A percentile compares a stretch with the other conserved stretches of the same genome.
These are phyloP conservation scores for Russula foetens DNA, from an alignment of 768 basidiomycete genomes.

Conservation along the genomic window DNA sequence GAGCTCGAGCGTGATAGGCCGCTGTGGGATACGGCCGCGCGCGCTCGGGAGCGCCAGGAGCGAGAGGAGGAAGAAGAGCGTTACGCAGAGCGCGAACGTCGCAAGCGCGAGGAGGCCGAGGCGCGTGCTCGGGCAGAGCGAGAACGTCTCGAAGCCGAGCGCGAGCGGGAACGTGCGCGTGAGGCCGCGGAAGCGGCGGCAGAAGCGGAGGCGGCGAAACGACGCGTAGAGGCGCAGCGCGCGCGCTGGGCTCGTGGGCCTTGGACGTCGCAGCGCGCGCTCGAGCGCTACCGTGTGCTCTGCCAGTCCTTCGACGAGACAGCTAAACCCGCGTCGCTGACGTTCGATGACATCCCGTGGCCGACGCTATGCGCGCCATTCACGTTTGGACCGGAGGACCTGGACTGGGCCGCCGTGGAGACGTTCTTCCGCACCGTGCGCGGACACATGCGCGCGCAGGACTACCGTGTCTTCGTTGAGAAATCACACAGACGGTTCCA, in stretches of 20 bases:
- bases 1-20: constrained; percentile 59
- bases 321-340: constrained; percentile 41
- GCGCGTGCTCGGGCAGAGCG: constrained; percentile 28
- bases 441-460: constrained; percentile 45
- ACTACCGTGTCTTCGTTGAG: constrained; percentile 58
- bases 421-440: constrained; percentile 54
- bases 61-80: constrained; percentile 24
- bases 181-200: neutral
- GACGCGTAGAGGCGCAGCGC: constrained; percentile 39
- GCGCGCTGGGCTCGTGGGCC: constrained; percentile 47
- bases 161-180: constrained; percentile 24
- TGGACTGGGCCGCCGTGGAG: constrained; percentile 66
- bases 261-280: constrained; percentile 59
- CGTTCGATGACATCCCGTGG: constrained; percentile 65
- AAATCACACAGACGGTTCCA: constrained; percentile 70
- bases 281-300: constrained; percentile 59
- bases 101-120: constrained; percentile 28
- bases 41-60: constrained; percentile 21
- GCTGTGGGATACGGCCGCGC: constrained; percentile 50
- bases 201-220: constrained; percentile 25
- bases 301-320: constrained; percentile 55
- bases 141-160: constrained; percentile 22
- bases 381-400: constrained; percentile 49
- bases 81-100: constrained; percentile 22
- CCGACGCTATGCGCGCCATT: constrained; percentile 53